Conservation (phyloP, 139 green algal genomes). For the Chlamydomonas incerta region DNA sequence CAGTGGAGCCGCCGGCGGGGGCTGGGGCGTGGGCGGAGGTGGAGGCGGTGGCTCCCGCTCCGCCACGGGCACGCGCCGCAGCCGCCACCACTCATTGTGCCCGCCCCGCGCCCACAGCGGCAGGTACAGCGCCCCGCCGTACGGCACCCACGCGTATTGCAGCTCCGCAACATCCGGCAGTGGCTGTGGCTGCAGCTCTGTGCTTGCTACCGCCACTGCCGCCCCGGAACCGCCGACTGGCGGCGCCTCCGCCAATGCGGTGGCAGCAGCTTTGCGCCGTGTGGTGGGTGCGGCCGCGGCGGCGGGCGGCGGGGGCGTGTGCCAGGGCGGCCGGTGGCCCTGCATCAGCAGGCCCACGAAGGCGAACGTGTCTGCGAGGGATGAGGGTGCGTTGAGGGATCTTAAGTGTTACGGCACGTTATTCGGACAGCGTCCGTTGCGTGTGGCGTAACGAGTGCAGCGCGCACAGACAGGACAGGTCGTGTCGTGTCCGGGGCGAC, state of each 20-base stretch:
- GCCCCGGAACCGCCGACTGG: not conserved
- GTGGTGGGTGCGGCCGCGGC: no score
- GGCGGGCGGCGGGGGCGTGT: no score
- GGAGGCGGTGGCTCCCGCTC: not conserved
- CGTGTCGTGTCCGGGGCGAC: no score
- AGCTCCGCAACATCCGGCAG: not conserved
- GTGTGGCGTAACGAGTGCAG: no score
- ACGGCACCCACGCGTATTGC: constrained; percentile 27
- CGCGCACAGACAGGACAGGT: no score
- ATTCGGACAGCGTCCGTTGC: no score
- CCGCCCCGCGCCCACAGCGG: constrained; percentile 16
- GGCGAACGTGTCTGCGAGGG: not conserved
- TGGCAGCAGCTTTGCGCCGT: no score
- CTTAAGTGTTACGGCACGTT: no score
- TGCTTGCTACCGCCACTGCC: not conserved
- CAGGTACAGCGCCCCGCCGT: constrained; percentile 10
- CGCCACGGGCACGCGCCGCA: not conserved
- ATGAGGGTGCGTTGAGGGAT: no score
- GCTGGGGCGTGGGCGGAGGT: no score
- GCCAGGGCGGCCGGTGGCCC: not conserved
- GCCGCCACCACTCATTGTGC: constrained; percentile 35
- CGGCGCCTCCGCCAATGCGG: not conserved
- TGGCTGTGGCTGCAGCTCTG: not conserved
- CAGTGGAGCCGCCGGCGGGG: no score
- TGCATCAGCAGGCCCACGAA: not conserved